Conservation (phyloP, 768 basidiomycete genomes). For the Scleroderma bovista region DNA sequence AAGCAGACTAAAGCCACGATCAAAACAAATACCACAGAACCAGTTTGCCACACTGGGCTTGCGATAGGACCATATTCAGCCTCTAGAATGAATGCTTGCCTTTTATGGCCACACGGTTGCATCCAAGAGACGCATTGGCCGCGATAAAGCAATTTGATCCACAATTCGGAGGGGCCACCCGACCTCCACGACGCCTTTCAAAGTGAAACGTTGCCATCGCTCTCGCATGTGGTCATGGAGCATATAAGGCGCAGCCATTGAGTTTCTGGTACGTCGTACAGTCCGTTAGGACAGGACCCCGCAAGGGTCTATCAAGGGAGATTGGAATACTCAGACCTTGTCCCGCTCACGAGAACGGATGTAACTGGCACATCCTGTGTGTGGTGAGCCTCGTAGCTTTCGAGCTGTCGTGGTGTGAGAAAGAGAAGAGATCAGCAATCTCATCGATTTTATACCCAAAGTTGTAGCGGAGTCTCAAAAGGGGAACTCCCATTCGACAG, state of each 20-base stretch:
- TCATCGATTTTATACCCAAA: too few relatives aligned
- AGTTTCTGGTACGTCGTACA: constrained; percentile 64
- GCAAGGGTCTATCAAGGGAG: constrained; percentile 58
- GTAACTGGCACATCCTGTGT: constrained; percentile 35
- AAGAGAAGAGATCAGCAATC: too few relatives aligned
- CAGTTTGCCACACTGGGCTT: too few relatives aligned
- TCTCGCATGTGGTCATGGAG: constrained; percentile 22
- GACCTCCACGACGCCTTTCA: constrained; percentile 10
- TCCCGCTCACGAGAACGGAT: constrained; percentile 55
- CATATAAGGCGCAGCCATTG: constrained; percentile 22
- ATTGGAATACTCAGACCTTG: constrained; percentile 72
- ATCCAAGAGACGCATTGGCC: background rate
- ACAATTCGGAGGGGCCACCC: background rate
- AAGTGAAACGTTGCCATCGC: constrained; percentile 3
- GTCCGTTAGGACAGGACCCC: constrained; percentile 48
- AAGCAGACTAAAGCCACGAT: background rate
- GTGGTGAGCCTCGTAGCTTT: constrained; percentile 67
- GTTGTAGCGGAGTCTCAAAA: too few relatives aligned
- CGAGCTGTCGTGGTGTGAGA: constrained; percentile 22
- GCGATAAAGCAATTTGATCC: background rate
- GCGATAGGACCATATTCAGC: too few relatives aligned
- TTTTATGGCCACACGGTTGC: background rate
- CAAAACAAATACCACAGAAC: background rate
- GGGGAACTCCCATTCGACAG: too few relatives aligned
- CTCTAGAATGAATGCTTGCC: too few relatives aligned